Percentiles rank a stretch among this genome's conserved stretches.
phyloP scores from a whole-genome alignment of 2,329 filamentous ascomycete species.

The Sporothrix mexicana region DNA sequence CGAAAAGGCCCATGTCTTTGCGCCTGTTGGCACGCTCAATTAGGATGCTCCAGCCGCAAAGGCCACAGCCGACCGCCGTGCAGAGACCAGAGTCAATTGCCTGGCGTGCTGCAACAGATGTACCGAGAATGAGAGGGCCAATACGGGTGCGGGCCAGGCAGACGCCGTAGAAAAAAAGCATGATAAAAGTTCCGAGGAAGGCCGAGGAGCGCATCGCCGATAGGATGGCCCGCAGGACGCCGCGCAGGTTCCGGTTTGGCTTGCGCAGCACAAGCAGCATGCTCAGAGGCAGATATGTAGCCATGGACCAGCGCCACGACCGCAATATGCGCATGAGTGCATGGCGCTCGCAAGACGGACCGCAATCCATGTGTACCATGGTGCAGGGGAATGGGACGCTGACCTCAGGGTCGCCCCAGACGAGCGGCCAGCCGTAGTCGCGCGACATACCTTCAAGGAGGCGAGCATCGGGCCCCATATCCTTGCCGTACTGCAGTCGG shows the following conservation, averaged over 20 bases:
- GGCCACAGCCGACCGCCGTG: conserved; percentile 71
- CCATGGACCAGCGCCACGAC: conserved; percentile 75
- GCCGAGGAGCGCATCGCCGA: conserved; percentile 67
- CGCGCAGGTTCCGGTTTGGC: conserved; percentile 49
- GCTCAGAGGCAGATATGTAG: conserved; percentile 78
- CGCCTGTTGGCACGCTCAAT: conserved; percentile 69
- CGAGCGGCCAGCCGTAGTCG: conserved; percentile 71
- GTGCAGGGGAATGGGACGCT: conserved; percentile 79
- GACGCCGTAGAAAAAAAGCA: conserved; percentile 83
- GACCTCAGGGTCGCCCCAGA: conserved; percentile 73
- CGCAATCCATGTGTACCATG: conserved; percentile 80
- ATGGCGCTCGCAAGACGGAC: conserved; percentile 76
- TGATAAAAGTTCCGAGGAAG: conserved; percentile 78
- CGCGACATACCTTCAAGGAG: conserved; percentile 74
- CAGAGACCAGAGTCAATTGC: conserved; percentile 68
- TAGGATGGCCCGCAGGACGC: conserved; percentile 46
- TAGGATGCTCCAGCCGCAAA: conserved; percentile 84
- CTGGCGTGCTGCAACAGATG: conserved; percentile 54
- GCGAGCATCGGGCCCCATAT: conserved; percentile 68
- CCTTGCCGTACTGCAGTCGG: conserved; percentile 72
- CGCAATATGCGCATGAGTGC: conserved; percentile 69
- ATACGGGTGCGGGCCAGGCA: conserved; percentile 77
- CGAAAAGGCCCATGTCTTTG: conserved; percentile 80
- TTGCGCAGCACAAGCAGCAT: conserved; percentile 63
- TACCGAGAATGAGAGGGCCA: conserved; percentile 71